Conservation (phyloP, 2,329 filamentous ascomycete genomes). For the Penicillium vulpinum region DNA sequence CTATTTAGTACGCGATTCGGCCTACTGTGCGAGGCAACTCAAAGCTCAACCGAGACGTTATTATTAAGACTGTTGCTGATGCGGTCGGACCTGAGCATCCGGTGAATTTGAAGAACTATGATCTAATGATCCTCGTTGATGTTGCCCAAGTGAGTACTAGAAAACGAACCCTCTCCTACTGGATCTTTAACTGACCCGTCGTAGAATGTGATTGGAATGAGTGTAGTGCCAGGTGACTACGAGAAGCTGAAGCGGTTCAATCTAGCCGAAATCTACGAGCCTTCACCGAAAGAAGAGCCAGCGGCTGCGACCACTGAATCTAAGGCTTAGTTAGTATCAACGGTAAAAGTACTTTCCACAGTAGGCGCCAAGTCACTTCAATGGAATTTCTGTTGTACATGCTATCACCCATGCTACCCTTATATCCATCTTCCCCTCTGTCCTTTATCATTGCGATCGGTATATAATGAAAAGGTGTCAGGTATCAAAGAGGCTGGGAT, state of each 20-base stretch:
- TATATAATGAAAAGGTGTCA: neutral
- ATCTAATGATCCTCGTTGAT: conserved; percentile 62
- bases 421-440: neutral
- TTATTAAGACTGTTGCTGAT: conserved; percentile 61
- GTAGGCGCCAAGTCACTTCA: too few species aligned
- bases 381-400: neutral
- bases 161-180: conserved; percentile 1
- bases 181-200: conserved; percentile 2
- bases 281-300: conserved; percentile 35
- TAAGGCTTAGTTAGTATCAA: conserved; percentile 7
- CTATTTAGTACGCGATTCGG: conserved; percentile 61
- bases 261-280: conserved; percentile 61
- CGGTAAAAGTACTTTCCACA: neutral
- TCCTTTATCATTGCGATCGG: neutral
- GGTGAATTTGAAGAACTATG: conserved; percentile 62
- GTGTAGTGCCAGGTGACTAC: conserved; percentile 60
- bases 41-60: conserved; percentile 55
- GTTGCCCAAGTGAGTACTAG: conserved; percentile 56
- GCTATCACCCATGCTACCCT: neutral
- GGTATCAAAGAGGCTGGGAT: neutral
- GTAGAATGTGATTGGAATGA: conserved; percentile 65
- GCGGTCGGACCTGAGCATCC: conserved; percentile 59
- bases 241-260: conserved; percentile 64
- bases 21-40: conserved; percentile 62
- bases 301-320: neutral